These are phyloP conservation scores for Paspalum notatum DNA, from an alignment of 176 grass and related monocot species.

Conservation along the genomic window DNA sequence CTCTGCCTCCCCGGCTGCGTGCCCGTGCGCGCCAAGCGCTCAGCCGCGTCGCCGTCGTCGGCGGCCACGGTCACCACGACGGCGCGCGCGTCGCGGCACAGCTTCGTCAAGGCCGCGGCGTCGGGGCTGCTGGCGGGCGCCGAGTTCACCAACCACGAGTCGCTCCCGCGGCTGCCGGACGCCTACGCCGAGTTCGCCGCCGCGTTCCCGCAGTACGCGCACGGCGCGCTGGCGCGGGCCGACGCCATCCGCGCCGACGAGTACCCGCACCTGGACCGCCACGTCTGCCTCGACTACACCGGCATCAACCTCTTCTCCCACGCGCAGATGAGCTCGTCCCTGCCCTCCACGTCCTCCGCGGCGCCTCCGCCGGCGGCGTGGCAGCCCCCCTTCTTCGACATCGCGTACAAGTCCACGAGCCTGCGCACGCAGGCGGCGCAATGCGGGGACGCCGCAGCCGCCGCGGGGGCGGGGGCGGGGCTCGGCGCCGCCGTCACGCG, in stretches of 20 bases:
- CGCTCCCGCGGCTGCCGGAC: conserved; percentile 54
- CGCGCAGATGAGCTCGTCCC: conserved; percentile 68
- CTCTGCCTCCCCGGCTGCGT: conserved; percentile 59
- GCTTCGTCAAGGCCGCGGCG: conserved; percentile 61
- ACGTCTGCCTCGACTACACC: conserved; percentile 88
- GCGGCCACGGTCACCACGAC: conserved; percentile 29
- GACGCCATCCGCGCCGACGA: conserved; percentile 59
- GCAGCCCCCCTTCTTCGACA: conserved; percentile 85
- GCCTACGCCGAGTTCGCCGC: conserved; percentile 63
- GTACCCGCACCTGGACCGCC: conserved; percentile 69
- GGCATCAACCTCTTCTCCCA: conserved; percentile 94
- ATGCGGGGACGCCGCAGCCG: conserved; percentile 21
- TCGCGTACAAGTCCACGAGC: conserved; percentile 76
- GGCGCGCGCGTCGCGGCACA: conserved; percentile 60
- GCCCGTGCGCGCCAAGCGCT: conserved; percentile 41
- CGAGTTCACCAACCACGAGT: conserved; percentile 89
- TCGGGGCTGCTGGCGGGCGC: conserved; percentile 56
- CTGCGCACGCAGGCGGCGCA: conserved; percentile 67
- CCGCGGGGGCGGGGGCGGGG: neutral
- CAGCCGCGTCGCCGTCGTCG: neutral
- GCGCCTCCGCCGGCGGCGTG: conserved; percentile 23
- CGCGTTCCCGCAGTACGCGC: conserved; percentile 67
- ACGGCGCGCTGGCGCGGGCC: conserved; percentile 45
- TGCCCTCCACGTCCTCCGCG: conserved; percentile 48
- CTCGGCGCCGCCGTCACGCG: conserved; percentile 53